Evolutionary conservation across 2,329 filamentous ascomycete genomes (phyloP).

Genomic region (Fusarium decemcellulare): DNA sequence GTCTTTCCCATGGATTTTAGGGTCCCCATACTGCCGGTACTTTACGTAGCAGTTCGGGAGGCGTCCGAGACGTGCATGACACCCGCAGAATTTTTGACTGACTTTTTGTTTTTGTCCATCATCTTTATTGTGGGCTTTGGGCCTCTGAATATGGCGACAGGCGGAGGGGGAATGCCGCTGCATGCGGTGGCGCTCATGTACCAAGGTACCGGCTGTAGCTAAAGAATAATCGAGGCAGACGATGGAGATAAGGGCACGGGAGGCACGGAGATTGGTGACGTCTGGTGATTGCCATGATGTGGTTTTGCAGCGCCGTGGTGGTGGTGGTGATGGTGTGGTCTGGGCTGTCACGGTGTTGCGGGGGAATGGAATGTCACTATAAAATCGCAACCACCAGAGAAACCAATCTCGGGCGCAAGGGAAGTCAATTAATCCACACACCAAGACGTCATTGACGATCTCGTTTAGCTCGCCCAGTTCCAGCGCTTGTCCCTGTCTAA

Average conservation of each 20-base stretch:
- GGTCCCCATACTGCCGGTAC: conserved; percentile 15
- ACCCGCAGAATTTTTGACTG: conserved; percentile 4
- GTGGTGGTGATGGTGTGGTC: conserved; percentile 21
- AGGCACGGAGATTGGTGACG: background rate
- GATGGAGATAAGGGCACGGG: background rate
- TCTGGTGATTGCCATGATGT: background rate
- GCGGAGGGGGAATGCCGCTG: conserved; percentile 10
- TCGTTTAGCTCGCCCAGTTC: background rate
- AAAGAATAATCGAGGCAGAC: background rate
- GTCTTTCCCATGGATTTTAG: conserved; percentile 5
- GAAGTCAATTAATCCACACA: conserved; percentile 27
- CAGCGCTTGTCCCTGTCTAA: background rate
- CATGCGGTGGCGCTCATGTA: background rate
- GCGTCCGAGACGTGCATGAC: conserved; percentile 38
- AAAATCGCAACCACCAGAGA: conserved; percentile 4
- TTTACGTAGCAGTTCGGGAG: conserved; percentile 38
- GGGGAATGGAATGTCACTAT: conserved; percentile 21
- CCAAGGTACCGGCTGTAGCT: background rate
- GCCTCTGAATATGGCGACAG: background rate
- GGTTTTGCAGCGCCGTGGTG: background rate
- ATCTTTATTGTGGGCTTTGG: background rate
- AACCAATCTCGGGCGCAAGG: conserved; percentile 5
- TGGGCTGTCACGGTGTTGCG: conserved; percentile 5
- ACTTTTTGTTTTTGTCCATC: conserved; percentile 6
- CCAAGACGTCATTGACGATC: conserved; percentile 30